Evolutionary conservation across 495 filamentous ascomycete genomes (phyloP).

Genomic region (Niebla homalea): DNA sequence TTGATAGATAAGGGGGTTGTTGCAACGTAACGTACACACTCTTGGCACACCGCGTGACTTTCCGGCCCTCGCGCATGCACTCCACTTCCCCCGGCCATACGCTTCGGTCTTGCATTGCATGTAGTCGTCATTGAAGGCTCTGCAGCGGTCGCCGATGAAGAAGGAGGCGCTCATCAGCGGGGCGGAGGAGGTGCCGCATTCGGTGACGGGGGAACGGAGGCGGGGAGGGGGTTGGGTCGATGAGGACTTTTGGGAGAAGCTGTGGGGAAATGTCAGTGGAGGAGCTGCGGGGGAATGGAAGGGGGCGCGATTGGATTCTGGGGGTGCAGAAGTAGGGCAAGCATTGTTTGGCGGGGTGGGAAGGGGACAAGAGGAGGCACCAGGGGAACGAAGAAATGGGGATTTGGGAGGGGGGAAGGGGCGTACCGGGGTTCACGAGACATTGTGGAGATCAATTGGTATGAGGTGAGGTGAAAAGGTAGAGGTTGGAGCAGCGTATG

Average conservation of each 20-base stretch:
- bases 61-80: conserved; percentile 88
- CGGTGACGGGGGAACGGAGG: conserved; percentile 80
- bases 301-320: background rate
- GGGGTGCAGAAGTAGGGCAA: background rate
- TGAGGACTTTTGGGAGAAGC: conserved; percentile 86
- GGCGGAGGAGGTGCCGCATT: conserved; percentile 82
- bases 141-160: conserved; percentile 94
- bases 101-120: conserved; percentile 97
- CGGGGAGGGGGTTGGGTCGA: conserved; percentile 91
- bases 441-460: conserved; percentile 5
- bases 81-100: conserved; percentile 75
- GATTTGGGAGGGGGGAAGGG: too few species aligned
- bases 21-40: conserved; percentile 62
- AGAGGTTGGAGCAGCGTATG: background rate
- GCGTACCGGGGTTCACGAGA: conserved; percentile 16
- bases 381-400: background rate
- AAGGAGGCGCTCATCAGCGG: conserved; percentile 84
- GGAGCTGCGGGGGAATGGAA: background rate
- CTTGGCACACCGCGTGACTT: conserved; percentile 89
- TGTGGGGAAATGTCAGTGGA: conserved; percentile 22
- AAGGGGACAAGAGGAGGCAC: background rate
- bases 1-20: too few species aligned
- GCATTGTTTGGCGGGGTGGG: background rate
- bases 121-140: conserved; percentile 92
- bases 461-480: background rate